Conservation (phyloP, 108 stramenopile genomes). For the Cyclotella baltica region DNA sequence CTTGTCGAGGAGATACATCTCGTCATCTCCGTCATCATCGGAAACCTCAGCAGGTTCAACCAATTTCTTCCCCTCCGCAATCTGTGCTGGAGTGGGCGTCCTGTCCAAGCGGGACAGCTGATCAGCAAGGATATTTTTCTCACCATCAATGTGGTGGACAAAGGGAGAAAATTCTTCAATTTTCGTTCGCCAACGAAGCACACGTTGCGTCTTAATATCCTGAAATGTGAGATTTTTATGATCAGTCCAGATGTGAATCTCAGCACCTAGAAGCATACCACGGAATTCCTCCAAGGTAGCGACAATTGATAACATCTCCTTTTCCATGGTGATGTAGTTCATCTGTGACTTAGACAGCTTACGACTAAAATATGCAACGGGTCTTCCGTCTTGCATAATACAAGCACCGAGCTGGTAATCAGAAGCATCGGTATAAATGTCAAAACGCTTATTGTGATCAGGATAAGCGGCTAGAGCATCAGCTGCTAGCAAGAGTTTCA, state of each 20-base stretch:
- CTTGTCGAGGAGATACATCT: background rate
- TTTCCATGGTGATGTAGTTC: conserved; percentile 35
- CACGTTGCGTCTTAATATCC: conserved; percentile 44
- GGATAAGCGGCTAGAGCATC: conserved; percentile 48
- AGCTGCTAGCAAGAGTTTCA: conserved; percentile 26
- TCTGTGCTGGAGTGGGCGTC: background rate
- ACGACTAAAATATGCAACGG: conserved; percentile 32
- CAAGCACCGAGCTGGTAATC: conserved; percentile 37
- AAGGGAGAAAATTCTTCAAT: conserved; percentile 52
- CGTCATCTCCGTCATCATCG: background rate
- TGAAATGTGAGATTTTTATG: conserved; percentile 48
- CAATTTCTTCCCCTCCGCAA: conserved; percentile 23
- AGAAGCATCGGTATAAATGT: conserved; percentile 52
- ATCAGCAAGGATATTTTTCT: conserved; percentile 45
- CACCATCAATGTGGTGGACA: conserved; percentile 36
- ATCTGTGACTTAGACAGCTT: conserved; percentile 28
- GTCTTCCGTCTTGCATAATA: conserved; percentile 26
- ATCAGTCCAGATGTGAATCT: conserved; percentile 48
- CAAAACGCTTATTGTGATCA: conserved; percentile 43
- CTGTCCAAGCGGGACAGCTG: conserved; percentile 5
- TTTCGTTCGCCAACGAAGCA: conserved; percentile 48
- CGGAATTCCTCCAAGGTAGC: conserved; percentile 35
- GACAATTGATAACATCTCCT: conserved; percentile 37
- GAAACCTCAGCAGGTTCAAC: conserved; percentile 3
- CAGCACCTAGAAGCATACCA: conserved; percentile 5